These are phyloP conservation scores for Vitis hybrid DNA, from an alignment of 177 flowering plant genomes.

Conservation along the genomic window DNA sequence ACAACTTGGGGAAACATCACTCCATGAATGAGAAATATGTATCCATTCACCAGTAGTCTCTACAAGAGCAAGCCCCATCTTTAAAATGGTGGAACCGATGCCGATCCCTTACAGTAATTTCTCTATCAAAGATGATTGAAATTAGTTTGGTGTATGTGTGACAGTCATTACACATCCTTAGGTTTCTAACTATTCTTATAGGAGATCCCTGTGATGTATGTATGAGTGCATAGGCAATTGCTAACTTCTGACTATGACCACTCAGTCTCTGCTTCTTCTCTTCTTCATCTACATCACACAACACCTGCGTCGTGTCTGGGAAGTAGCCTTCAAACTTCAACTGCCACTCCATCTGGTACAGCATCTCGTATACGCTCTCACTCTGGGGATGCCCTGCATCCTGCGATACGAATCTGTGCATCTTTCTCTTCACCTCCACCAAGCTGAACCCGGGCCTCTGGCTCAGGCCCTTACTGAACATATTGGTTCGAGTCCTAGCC, in stretches of 20 bases:
- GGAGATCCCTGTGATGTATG: slow-evolving; percentile 44
- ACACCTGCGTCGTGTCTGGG: slow-evolving; percentile 59
- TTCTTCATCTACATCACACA: slow-evolving; percentile 68
- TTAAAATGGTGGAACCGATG: slow-evolving; percentile 76
- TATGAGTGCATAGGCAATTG: slow-evolving; percentile 75
- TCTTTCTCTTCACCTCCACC: slow-evolving; percentile 56
- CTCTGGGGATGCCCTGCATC: slow-evolving; percentile 49
- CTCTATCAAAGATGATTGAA: slow-evolving; percentile 53
- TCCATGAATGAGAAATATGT: neutral
- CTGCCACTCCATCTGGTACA: slow-evolving; percentile 91
- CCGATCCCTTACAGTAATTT: slow-evolving; percentile 67
- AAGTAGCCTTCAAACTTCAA: slow-evolving; percentile 72
- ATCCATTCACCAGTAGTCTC: slow-evolving; percentile 67
- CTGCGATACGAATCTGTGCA: slow-evolving; percentile 65
- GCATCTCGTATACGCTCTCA: slow-evolving; percentile 58
- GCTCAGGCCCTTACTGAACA: slow-evolving; percentile 36
- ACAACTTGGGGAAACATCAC: neutral
- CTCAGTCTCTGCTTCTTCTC: slow-evolving; percentile 61
- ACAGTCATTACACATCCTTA: slow-evolving; percentile 82
- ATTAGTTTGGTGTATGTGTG: slow-evolving; percentile 64
- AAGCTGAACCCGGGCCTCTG: slow-evolving; percentile 61
- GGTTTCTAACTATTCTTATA: slow-evolving; percentile 66
- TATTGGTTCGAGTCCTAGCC: slow-evolving; percentile 32
- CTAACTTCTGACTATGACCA: slow-evolving; percentile 76
- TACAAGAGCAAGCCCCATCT: slow-evolving; percentile 84